Evolutionary conservation across 140 eudicot species (phyloP).

Genomic region (Flaveria floridana): DNA sequence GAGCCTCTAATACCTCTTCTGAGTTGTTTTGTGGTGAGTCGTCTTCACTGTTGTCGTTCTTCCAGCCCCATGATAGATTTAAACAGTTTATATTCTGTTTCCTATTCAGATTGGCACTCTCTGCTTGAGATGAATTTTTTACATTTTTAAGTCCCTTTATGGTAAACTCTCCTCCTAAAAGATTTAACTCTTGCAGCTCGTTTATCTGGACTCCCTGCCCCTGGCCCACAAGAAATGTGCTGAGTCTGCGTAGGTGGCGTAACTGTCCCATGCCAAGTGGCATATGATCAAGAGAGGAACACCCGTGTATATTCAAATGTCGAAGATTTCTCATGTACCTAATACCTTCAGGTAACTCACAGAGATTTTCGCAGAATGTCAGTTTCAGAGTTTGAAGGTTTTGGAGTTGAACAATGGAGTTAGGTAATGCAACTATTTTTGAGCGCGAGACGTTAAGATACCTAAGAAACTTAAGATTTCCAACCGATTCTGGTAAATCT

Average conservation of each 20-base stretch:
- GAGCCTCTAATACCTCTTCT: constrained; percentile 37
- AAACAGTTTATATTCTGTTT: constrained; percentile 37
- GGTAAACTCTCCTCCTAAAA: constrained; percentile 40
- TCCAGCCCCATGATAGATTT: constrained; percentile 35
- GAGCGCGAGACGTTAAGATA: constrained; percentile 39
- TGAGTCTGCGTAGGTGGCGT: constrained; percentile 40
- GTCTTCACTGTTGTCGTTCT: constrained; percentile 11
- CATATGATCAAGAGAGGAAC: constrained; percentile 43
- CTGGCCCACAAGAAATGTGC: constrained; percentile 38
- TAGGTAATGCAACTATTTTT: constrained; percentile 40
- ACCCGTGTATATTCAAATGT: constrained; percentile 38
- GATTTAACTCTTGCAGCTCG: constrained; percentile 39
- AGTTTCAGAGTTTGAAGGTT: constrained; percentile 41
- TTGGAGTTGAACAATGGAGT: constrained; percentile 40
- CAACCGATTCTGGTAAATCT: constrained; percentile 40
- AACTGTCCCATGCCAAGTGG: constrained; percentile 49
- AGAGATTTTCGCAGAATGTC: constrained; percentile 30
- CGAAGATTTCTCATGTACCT: constrained; percentile 42
- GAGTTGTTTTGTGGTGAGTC: constrained; percentile 20
- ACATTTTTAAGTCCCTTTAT: constrained; percentile 36
- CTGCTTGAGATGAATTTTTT: constrained; percentile 23
- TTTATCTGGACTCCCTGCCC: constrained; percentile 29
- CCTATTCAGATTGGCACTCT: constrained; percentile 25
- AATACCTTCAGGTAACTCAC: constrained; percentile 38
- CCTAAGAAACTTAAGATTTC: constrained; percentile 39